These are phyloP conservation scores for Yamadazyma atlantica DNA, from an alignment of 1,139 yeast genomes.

Conservation along the genomic window DNA sequence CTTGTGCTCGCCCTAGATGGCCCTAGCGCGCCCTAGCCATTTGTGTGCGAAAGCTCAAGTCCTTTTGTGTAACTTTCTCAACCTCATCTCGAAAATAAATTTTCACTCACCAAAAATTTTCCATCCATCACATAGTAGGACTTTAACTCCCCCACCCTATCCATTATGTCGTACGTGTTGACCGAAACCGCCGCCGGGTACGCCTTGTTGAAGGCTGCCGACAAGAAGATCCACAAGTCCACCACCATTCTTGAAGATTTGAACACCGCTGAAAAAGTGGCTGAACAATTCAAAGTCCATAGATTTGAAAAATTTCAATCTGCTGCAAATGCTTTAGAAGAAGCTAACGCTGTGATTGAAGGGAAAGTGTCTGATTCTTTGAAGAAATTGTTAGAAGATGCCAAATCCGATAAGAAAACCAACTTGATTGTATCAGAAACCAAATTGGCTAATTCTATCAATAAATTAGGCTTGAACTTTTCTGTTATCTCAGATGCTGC, in stretches of 20 bases:
- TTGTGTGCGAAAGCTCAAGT: too few species aligned
- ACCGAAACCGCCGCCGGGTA: slow-evolving; percentile 99
- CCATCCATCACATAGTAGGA: background rate
- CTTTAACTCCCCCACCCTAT: slow-evolving; percentile 2
- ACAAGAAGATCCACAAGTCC: slow-evolving; percentile 93
- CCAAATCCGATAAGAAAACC: slow-evolving; percentile 86
- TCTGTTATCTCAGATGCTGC: slow-evolving; percentile 94
- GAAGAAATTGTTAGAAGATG: slow-evolving; percentile 71
- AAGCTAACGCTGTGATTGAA: slow-evolving; percentile 87
- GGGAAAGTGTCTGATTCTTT: slow-evolving; percentile 90
- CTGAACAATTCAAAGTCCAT: slow-evolving; percentile 80
- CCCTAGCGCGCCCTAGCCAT: too few species aligned
- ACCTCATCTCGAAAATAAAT: slow-evolving; percentile 1
- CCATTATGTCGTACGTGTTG: slow-evolving; percentile 82
- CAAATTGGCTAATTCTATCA: slow-evolving; percentile 93
- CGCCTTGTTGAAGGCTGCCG: slow-evolving; percentile 94
- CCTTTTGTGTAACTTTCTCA: slow-evolving; percentile 1
- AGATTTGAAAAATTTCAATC: slow-evolving; percentile 92
- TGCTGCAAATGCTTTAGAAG: slow-evolving; percentile 96
- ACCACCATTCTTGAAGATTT: slow-evolving; percentile 72
- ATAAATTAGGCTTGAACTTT: slow-evolving; percentile 86
- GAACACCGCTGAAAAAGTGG: slow-evolving; percentile 79
- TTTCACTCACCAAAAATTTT: slow-evolving; percentile 1
- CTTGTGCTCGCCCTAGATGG: too few species aligned
- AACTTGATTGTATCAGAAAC: slow-evolving; percentile 92